phyloP scores from a whole-genome alignment of 2,329 filamentous ascomycete genomes.

The Colletotrichum sp. region DNA sequence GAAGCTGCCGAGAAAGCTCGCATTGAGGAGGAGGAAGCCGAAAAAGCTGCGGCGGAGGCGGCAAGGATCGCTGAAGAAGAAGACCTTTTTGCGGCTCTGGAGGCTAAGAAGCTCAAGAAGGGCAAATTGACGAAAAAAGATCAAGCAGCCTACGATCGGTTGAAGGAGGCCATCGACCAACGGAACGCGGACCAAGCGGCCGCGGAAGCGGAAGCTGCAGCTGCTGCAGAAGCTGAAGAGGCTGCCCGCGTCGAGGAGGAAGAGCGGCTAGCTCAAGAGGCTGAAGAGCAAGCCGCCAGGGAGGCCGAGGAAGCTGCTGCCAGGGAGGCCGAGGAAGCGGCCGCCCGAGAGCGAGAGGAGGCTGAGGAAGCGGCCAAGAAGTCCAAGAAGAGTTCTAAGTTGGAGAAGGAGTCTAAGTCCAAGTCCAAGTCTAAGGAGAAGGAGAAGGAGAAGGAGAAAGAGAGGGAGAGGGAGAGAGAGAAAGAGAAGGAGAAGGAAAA shows the following conservation, averaged over 20 bases:
- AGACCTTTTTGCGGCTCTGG: slow-evolving; percentile 44
- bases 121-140: slow-evolving; percentile 49
- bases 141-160: slow-evolving; percentile 45
- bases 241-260: slow-evolving; percentile 29
- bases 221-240: slow-evolving; percentile 44
- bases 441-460: slow-evolving; percentile 35
- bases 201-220: slow-evolving; percentile 15
- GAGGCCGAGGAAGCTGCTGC: slow-evolving; percentile 42
- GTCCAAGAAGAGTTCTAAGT: slow-evolving; percentile 45
- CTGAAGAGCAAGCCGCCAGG: slow-evolving; percentile 25
- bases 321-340: slow-evolving; percentile 28
- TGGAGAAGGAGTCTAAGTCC: slow-evolving; percentile 37
- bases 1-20: slow-evolving; percentile 32
- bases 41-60: slow-evolving; percentile 34
- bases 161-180: slow-evolving; percentile 38
- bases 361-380: slow-evolving; percentile 41
- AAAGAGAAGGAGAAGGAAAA: slow-evolving; percentile 36
- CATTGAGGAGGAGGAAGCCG: slow-evolving; percentile 27
- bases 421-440: slow-evolving; percentile 38
- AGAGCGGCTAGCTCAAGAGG: slow-evolving; percentile 24
- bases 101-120: slow-evolving; percentile 56
- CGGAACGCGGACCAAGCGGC: slow-evolving; percentile 43
- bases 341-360: slow-evolving; percentile 30
- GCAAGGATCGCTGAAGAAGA: slow-evolving; percentile 35
- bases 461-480: slow-evolving; percentile 22